Conservation (phyloP, 1,284 basidiomycete genomes). For the Naganishia sp. region DNA sequence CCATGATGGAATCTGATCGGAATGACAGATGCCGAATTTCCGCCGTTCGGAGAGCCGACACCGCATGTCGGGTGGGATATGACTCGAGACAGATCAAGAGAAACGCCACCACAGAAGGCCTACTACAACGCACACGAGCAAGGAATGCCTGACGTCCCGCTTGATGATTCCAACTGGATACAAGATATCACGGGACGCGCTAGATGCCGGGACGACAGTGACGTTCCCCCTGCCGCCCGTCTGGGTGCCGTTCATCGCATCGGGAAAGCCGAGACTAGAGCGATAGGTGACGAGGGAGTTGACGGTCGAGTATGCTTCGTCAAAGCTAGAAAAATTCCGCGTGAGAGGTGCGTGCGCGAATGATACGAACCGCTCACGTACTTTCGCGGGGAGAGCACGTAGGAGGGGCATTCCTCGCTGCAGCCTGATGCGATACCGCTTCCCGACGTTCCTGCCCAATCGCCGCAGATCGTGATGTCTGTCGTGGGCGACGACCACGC, state of each 20-base stretch:
- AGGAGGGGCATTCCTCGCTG: conserved; percentile 38
- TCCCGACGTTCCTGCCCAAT: conserved; percentile 38
- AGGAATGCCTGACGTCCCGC: too few species aligned
- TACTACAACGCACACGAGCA: not conserved
- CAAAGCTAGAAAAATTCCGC: conserved; percentile 1
- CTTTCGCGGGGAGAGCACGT: conserved; percentile 14
- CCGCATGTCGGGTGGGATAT: too few species aligned
- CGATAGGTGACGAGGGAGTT: conserved; percentile 1
- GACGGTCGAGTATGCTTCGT: conserved; percentile 19
- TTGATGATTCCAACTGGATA: not conserved
- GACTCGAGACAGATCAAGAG: too few species aligned
- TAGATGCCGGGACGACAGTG: not conserved
- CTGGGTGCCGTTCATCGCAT: not conserved
- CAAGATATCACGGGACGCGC: not conserved
- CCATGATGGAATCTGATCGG: not conserved
- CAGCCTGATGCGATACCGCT: conserved; percentile 45
- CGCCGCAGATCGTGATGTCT: conserved; percentile 35
- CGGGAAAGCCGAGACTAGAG: not conserved
- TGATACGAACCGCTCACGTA: not conserved
- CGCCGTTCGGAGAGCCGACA: too few species aligned
- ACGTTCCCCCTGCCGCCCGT: not conserved
- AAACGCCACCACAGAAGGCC: too few species aligned
- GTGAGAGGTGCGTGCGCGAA: not conserved
- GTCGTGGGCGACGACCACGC: not conserved
- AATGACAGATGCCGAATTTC: too few species aligned